Percentiles rank a stretch among this genome's conserved stretches.
These are phyloP conservation scores for Aspergillus viridinutans DNA, from an alignment of 2,329 filamentous ascomycete genomes.

Conservation along the genomic window DNA sequence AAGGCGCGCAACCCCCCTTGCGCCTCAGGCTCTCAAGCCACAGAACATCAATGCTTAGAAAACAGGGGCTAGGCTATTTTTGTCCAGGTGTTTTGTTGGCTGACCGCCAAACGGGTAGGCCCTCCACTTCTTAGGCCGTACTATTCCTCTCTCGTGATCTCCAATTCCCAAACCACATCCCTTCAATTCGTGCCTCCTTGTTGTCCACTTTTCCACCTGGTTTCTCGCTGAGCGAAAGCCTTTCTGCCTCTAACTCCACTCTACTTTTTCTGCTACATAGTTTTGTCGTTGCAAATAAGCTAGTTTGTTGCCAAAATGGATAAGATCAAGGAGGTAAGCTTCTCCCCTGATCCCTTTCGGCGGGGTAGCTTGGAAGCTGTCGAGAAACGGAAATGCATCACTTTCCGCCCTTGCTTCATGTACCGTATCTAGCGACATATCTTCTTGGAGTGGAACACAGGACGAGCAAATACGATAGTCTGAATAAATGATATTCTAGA, in stretches of 20 bases:
- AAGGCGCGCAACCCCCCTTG: background rate
- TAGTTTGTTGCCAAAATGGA: conserved; percentile 59
- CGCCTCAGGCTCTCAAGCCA: background rate
- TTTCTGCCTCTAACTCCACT: conserved; percentile 18
- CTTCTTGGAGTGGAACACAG: background rate
- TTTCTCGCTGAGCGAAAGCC: conserved; percentile 39
- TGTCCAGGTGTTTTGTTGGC: conserved; percentile 6
- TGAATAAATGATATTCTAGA: conserved; percentile 18
- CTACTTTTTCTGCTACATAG: conserved; percentile 28
- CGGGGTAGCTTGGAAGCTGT: conserved; percentile 37
- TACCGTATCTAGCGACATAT: conserved; percentile 8
- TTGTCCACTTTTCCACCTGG: conserved; percentile 10
- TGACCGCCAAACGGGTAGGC: conserved; percentile 17
- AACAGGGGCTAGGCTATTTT: conserved; percentile 1
- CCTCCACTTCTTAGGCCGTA: conserved; percentile 13
- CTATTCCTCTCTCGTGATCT: conserved; percentile 6
- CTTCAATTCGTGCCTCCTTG: conserved; percentile 11
- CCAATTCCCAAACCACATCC: conserved; percentile 9
- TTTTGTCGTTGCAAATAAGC: conserved; percentile 24
- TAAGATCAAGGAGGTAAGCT: conserved; percentile 81
- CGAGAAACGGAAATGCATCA: conserved; percentile 20
- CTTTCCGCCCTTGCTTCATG: conserved; percentile 15
- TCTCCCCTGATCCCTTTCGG: conserved; percentile 23
- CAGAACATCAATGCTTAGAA: background rate
- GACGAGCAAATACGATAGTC: conserved; percentile 1